Conservation (phyloP, 345 rosid species). For the Acer campestre region DNA sequence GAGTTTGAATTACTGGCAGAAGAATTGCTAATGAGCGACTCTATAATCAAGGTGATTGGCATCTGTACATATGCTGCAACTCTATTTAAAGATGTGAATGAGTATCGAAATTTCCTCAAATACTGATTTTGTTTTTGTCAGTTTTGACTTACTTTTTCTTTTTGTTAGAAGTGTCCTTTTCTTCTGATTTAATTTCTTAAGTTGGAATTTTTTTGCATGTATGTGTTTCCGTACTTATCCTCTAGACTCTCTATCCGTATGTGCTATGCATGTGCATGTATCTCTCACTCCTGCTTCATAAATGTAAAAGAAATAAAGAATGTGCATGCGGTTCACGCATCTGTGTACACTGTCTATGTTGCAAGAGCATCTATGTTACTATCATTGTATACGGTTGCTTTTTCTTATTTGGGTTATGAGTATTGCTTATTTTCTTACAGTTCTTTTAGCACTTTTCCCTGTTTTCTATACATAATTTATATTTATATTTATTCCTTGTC, state of each 20-base stretch:
- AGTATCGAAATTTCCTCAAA: not conserved
- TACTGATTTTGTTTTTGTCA: not conserved
- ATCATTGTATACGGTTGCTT: not conserved
- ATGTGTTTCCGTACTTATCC: not conserved
- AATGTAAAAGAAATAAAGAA: not conserved
- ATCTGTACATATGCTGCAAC: not conserved
- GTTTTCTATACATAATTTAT: not conserved
- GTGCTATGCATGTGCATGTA: not conserved
- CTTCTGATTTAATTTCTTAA: not conserved
- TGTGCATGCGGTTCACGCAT: not conserved
- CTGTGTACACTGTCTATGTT: not conserved
- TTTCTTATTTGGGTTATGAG: not conserved
- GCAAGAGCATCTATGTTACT: not conserved
- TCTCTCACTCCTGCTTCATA: not conserved
- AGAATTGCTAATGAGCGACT: conserved; percentile 97
- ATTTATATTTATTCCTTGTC: not conserved
- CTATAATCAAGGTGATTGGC: conserved; percentile 68
- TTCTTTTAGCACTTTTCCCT: not conserved
- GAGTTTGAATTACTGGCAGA: conserved; percentile 97
- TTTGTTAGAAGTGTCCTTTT: not conserved
- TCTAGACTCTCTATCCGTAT: not conserved
- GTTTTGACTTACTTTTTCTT: not conserved
- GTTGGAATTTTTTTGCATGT: not conserved
- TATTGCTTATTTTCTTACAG: not conserved
- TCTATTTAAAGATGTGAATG: conserved; percentile 10